A percentile compares a stretch with the other conserved stretches of the same genome.
These are phyloP conservation scores for Entophlyctis luteolus DNA, from an alignment of 192 early-diverging fungal genomes.

Conservation along the genomic window DNA sequence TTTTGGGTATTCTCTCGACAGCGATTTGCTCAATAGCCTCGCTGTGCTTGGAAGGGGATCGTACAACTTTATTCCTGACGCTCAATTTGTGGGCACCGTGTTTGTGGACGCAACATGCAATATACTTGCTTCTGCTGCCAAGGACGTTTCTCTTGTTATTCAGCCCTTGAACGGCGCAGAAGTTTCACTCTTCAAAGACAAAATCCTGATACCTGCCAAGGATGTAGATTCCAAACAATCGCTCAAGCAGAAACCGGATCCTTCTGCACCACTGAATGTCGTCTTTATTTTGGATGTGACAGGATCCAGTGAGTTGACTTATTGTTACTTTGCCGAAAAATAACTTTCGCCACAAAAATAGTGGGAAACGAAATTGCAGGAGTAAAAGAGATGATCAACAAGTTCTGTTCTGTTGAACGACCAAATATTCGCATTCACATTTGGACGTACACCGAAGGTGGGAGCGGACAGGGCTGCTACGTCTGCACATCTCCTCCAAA, in stretches of 20 bases:
- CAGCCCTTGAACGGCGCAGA: conserved; percentile 2
- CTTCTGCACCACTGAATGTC: conserved; percentile 24
- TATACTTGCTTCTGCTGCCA: neutral
- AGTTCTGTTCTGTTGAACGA: conserved; percentile 17
- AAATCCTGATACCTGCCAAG: neutral
- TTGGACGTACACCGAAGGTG: conserved; percentile 27
- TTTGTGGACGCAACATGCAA: conserved; percentile 30
- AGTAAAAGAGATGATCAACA: conserved; percentile 23
- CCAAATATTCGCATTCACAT: conserved; percentile 17
- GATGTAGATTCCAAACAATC: too few species aligned
- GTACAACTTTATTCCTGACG: conserved; percentile 36
- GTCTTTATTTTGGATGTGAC: conserved; percentile 29
- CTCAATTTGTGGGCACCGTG: conserved; percentile 34
- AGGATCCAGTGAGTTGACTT: conserved; percentile 18
- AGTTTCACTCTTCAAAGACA: neutral
- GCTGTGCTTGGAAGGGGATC: conserved; percentile 24
- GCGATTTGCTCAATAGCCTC: conserved; percentile 14
- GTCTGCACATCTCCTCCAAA: neutral
- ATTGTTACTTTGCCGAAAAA: conserved; percentile 1
- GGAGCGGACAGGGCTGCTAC: neutral
- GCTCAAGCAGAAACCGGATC: too few species aligned
- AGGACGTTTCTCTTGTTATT: neutral
- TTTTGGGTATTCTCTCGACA: conserved; percentile 35
- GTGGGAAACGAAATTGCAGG: conserved; percentile 26
- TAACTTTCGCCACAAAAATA: neutral